Base-by-base conservation (phyloP, 2,329 filamentous ascomycete species). In the Plectosphaerella sp. region DNA sequence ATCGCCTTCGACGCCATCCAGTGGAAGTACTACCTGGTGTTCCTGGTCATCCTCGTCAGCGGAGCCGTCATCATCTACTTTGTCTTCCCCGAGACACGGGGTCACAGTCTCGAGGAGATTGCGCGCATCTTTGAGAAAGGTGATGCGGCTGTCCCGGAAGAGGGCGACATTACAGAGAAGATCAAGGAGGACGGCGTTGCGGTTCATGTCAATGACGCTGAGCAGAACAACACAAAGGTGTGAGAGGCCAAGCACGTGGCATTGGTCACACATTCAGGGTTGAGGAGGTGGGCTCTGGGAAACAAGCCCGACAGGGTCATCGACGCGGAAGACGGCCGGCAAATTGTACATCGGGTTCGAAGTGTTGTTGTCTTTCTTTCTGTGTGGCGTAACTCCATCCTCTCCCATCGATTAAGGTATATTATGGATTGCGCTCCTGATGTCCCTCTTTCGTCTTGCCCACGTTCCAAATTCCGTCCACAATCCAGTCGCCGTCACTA, bases 1-100 rank as follows among this genome's bases (percentile, higher is more conserved):
- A 69, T 75, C 8, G 72, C 68, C 0, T 64, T 75, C 47, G 66
- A 70, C 0, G 59, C 60, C 0, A 70, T 75, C 35, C 58, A 55
- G 0, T 76, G 72, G 73, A 71, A 67, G 54, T 74, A 71, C 50
- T 76, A 75, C 51, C 68, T 74, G 11, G 70, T 75, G 10, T 74
- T 70, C 58, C 68, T 72, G 20, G 68, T 60, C 0, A 60, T 63
- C 1, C 58, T 68, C 15, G 56, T 53, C 0, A 12, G 36, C 14
- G 49, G 45, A 15, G 22, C 35, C 12, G 43, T 46, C 0, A 56
- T 61, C 14, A 63, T 65, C 9, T 67, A 64, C 18, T 64, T 64
- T 39, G 61, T 58, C 54, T 66, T 63, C 51, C 63, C 62, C 0
- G 63, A 67, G 18, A 64, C 64, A 1, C 63, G 62, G 25, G 60